phyloP scores from a whole-genome alignment of 768 basidiomycete genomes.

The Psilocybe cubensis region DNA sequence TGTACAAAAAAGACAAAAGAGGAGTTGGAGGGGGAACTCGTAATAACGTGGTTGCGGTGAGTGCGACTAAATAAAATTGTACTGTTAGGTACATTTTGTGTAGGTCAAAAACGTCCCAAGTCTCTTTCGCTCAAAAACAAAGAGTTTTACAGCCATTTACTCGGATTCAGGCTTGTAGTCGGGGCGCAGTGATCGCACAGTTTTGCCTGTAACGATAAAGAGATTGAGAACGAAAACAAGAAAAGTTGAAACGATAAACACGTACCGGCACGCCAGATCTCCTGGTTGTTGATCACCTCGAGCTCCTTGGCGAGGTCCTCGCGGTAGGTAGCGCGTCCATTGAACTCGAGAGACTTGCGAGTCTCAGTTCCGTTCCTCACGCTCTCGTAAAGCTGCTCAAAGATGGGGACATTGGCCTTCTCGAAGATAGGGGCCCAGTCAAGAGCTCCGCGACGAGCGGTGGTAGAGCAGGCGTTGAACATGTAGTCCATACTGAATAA shows the following conservation, averaged over 20 bases:
- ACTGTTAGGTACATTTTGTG: conserved; percentile 31
- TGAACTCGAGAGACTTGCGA: conserved; percentile 95
- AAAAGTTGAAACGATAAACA: conserved; percentile 7
- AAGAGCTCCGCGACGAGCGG: conserved; percentile 96
- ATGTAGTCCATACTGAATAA: conserved; percentile 92
- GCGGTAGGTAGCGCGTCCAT: conserved; percentile 90
- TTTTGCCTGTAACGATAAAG: conserved; percentile 62
- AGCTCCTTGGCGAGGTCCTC: conserved; percentile 92
- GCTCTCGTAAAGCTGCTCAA: conserved; percentile 93
- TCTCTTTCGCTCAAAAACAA: neutral
- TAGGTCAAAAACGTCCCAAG: conserved; percentile 7
- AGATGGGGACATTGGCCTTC: conserved; percentile 91
- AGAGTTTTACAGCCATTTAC: no score
- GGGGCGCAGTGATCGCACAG: conserved; percentile 86
- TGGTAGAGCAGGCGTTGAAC: conserved; percentile 99
- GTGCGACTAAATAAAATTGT: conserved; percentile 15
- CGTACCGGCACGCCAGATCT: conserved; percentile 95
- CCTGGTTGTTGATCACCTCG: conserved; percentile 94
- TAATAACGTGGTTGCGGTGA: no score
- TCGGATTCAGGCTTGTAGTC: conserved; percentile 75
- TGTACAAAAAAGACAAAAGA: conserved; percentile 18
- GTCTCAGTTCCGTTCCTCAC: conserved; percentile 97
- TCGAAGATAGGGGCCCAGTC: conserved; percentile 99
- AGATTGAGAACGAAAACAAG: neutral
- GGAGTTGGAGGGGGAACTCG: no score